phyloP scores from a whole-genome alignment of 192 early-diverging fungal species.

The Backusella sp. region DNA sequence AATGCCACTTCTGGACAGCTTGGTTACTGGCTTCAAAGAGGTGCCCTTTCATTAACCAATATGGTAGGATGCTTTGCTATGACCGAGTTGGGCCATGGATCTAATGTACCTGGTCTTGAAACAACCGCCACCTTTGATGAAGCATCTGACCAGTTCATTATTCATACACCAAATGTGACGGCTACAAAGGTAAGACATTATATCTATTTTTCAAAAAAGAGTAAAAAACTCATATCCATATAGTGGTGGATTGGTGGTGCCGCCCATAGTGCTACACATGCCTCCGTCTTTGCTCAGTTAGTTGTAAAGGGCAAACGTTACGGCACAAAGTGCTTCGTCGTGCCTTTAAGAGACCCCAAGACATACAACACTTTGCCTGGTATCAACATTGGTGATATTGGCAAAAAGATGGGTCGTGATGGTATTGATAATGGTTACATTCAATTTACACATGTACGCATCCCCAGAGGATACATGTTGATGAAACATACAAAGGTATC shows the following conservation, averaged over 20 bases:
- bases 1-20: constrained; percentile 84
- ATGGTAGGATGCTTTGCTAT: constrained; percentile 91
- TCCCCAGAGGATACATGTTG: constrained; percentile 88
- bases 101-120: constrained; percentile 89
- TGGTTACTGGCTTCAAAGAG: constrained; percentile 81
- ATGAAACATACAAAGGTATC: constrained; percentile 92
- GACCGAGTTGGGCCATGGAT: constrained; percentile 89
- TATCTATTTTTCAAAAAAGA: no score
- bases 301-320: constrained; percentile 77
- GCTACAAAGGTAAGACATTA: constrained; percentile 61
- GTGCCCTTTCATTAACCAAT: constrained; percentile 78
- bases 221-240: background rate
- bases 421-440: constrained; percentile 94
- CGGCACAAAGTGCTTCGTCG: constrained; percentile 88
- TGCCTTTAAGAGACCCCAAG: constrained; percentile 79
- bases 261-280: constrained; percentile 85
- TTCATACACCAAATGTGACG: constrained; percentile 75
- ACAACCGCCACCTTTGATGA: constrained; percentile 90
- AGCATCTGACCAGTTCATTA: constrained; percentile 80
- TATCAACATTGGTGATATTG: constrained; percentile 88
- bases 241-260: constrained; percentile 96
- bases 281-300: constrained; percentile 81
- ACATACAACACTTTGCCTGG: constrained; percentile 82
- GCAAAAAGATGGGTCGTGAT: constrained; percentile 88
- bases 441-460: constrained; percentile 88